Conservation (phyloP, 1,284 basidiomycete genomes). For the Trichosporon coremiiforme region DNA sequence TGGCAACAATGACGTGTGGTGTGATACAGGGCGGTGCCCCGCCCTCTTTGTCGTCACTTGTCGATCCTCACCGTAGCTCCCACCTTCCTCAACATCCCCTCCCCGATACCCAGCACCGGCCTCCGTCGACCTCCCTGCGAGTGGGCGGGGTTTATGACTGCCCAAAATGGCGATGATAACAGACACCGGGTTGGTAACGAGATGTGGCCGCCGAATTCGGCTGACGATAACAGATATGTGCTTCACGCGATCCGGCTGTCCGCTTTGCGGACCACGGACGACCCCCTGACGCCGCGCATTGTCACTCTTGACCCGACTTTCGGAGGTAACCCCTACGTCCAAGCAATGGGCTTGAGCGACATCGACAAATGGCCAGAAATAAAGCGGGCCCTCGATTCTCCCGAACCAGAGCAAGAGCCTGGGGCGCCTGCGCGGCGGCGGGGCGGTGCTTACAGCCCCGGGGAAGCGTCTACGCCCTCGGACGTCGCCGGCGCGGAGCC, state of each 20-base stretch:
- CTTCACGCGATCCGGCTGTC: conserved; percentile 81
- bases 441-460: conserved; percentile 21
- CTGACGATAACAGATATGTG: conserved; percentile 65
- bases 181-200: conserved; percentile 45
- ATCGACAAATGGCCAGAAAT: conserved; percentile 80
- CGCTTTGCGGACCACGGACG: conserved; percentile 83
- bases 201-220: background rate
- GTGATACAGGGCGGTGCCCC: conserved; percentile 24
- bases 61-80: background rate
- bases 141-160: background rate
- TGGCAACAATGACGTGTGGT: conserved; percentile 13
- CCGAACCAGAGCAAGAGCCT: conserved; percentile 62
- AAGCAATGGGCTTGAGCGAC: conserved; percentile 75
- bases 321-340: conserved; percentile 75
- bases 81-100: conserved; percentile 6
- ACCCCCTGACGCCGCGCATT: conserved; percentile 75
- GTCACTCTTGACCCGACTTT: conserved; percentile 68
- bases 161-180: conserved; percentile 53
- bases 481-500: conserved; percentile 3
- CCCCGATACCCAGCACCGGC: background rate
- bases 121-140: conserved; percentile 18
- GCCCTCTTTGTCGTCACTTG: conserved; percentile 4
- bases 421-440: conserved; percentile 5
- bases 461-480: background rate
- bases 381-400: conserved; percentile 57